Evolutionary conservation across 768 basidiomycete genomes (phyloP).

Genomic region (Hericium coralloides): DNA sequence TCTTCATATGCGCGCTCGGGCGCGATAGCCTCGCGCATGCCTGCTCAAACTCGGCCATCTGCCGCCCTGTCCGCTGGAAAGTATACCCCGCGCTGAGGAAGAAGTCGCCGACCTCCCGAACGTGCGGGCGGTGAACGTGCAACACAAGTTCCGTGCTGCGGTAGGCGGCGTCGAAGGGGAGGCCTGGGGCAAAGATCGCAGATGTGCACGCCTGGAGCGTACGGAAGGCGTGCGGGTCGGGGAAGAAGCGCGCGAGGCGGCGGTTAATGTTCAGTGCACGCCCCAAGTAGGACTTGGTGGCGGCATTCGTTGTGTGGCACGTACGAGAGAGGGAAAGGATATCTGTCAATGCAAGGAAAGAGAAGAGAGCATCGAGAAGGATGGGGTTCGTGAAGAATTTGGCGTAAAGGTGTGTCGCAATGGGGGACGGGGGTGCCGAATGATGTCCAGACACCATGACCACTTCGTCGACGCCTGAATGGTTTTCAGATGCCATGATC

Average conservation of each 20-base stretch:
- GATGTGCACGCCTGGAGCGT: conserved; percentile 32
- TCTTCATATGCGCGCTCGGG: neutral
- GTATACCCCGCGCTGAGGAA: neutral
- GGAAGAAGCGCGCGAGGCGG: conserved; percentile 30
- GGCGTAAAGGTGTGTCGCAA: neutral
- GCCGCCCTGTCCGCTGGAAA: neutral
- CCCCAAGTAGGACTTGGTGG: conserved; percentile 14
- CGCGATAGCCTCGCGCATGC: neutral
- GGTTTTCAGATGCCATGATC: too few species aligned
- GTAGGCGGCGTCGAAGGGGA: conserved; percentile 44
- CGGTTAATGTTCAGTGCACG: conserved; percentile 28
- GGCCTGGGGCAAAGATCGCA: conserved; percentile 38
- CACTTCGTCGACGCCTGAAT: too few species aligned
- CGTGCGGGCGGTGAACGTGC: neutral
- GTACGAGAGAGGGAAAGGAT: neutral
- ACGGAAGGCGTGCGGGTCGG: conserved; percentile 30
- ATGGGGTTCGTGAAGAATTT: neutral
- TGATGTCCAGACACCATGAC: too few species aligned
- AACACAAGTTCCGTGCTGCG: conserved; percentile 42
- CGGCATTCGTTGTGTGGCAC: neutral
- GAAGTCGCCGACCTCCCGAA: neutral
- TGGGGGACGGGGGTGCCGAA: neutral
- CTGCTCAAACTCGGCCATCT: neutral
- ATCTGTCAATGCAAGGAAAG: neutral
- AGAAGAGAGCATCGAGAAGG: neutral